Base-by-base conservation (phyloP, 116 monocot species). In the Papilionanthe hybrid region DNA sequence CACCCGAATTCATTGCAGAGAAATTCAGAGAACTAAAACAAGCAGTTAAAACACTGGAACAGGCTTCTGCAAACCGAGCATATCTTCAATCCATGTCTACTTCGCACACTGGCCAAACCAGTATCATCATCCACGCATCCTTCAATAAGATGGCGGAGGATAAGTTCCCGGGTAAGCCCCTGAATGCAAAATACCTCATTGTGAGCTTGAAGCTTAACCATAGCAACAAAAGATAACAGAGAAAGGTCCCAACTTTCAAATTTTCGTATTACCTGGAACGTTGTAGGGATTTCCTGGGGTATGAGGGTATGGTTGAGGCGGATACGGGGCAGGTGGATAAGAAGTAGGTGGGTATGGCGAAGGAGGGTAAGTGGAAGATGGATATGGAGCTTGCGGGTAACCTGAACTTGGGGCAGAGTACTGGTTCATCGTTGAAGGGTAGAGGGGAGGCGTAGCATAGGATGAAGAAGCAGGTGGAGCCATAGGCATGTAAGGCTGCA, bases 301-400 rank as follows among this genome's bases (percentile, higher is more conserved):
- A 43, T 82, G 90, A 18, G 83, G 79, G 63, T 90, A 87, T 23
- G 87, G 77, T 47, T 83, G 87, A 19, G 42, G 9, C 68, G 83
- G 20, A 18, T 41, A 63, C 19, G 30, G 48, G 42, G 48, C 28
- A 48, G 75, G 74, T 58, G 84, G 78, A 58, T 82, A 82, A 7
- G 65, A 15, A 18, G 85, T 57, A 9, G 82, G 19, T 6, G 77
- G 66, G 55, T 81, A 86, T 1, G 84, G 15, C 74, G 82, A 49
- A 0, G 80, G 83, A 1, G 84, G 75, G 44, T 69, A 80, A 3
- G 71, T 37, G 0, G 55, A 43, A 30, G 72, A 25, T 17, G 83
- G 69, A 27, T 71, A 81, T 0, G 79, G 49, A 18, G 78, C 74
- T 32, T 50, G n/a, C 32, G 44, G 44, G 44, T 69, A 72, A 25